These are phyloP conservation scores for Coemansia sp. DNA, from an alignment of 192 early-diverging fungal genomes.

Conservation along the genomic window DNA sequence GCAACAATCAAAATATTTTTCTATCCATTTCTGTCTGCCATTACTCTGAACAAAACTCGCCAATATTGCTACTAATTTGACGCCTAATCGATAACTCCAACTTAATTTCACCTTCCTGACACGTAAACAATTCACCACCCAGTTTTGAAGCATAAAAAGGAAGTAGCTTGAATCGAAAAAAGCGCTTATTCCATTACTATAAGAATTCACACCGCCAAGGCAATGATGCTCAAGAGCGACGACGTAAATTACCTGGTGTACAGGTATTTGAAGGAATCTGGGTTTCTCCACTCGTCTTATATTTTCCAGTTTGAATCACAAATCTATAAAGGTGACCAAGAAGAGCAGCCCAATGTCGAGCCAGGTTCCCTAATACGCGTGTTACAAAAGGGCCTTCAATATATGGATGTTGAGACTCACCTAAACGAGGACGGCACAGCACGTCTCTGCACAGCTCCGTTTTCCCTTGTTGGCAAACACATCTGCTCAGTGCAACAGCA, in stretches of 20 bases:
- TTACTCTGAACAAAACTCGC: too few species aligned
- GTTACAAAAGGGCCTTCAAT: conserved; percentile 90
- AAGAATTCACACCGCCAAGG: neutral
- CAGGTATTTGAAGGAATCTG: conserved; percentile 85
- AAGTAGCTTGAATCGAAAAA: too few species aligned
- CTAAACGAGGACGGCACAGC: conserved; percentile 82
- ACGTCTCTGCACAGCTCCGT: conserved; percentile 47
- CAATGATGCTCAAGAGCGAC: conserved; percentile 77
- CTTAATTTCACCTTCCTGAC: neutral
- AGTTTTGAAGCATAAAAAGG: neutral
- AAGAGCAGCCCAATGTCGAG: conserved; percentile 59
- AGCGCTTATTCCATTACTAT: too few species aligned
- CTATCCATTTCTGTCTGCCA: too few species aligned
- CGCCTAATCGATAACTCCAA: neutral
- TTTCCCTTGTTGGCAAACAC: conserved; percentile 48
- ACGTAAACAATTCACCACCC: neutral
- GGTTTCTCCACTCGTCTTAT: conserved; percentile 83
- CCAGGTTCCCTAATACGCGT: conserved; percentile 83
- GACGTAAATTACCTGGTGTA: conserved; percentile 88
- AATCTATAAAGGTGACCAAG: conserved; percentile 60
- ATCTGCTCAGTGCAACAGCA: conserved; percentile 36
- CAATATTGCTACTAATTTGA: neutral
- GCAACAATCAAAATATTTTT: too few species aligned
- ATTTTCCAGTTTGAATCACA: conserved; percentile 84
- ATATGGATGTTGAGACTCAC: conserved; percentile 88